Base-by-base conservation (phyloP, 2,329 filamentous ascomycete species). In the Nemania diffusa region DNA sequence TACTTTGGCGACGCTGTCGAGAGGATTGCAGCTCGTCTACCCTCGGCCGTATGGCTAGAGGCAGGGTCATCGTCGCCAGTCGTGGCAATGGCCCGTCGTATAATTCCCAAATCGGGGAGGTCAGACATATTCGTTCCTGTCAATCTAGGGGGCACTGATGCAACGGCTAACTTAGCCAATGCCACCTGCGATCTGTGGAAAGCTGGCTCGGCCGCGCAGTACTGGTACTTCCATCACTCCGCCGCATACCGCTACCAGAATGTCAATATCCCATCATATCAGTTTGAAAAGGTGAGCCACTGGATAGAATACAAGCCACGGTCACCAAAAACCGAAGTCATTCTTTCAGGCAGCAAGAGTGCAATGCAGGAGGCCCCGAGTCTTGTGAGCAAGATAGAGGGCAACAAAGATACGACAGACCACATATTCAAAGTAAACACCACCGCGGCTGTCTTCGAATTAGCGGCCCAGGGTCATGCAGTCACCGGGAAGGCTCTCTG, bases 1-100 rank as follows among this genome's bases (percentile, higher is more conserved):
- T 76, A 69, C 66, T 78, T 78, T 52, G 20, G 52, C 17, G 55
- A 76, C 15, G 75, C 76, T 1, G 64, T 78, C 1, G 60, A 69
- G 22, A 69, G 77, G 2, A 66, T 78, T n/a, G 59, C 67, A 13
- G 32, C 67, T 1, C 55, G 68, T 7, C 69, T 74, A 11, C 64
- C 68, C 0, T 29, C 62, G 1, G 73, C 71, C 26, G 68, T 74
- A 17, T 81, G 73, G 73, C 68, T 81, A 5, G 79, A 81, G 58
- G 78, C 78, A 7, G 79, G 79, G 2, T 68, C 71, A 5, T 62
- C 67, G 20, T 73, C 74, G 8, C 69, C 73, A 0, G 68, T 73
- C 7, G 63, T 69, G 6, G 57, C 72, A 6, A 74, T 78, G 62
- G 15, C 26, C 15, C 37, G 27, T 2, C 27, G 44, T 5, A 40